Conservation (phyloP, 495 filamentous ascomycete species). For the Xylaria telfairii region DNA sequence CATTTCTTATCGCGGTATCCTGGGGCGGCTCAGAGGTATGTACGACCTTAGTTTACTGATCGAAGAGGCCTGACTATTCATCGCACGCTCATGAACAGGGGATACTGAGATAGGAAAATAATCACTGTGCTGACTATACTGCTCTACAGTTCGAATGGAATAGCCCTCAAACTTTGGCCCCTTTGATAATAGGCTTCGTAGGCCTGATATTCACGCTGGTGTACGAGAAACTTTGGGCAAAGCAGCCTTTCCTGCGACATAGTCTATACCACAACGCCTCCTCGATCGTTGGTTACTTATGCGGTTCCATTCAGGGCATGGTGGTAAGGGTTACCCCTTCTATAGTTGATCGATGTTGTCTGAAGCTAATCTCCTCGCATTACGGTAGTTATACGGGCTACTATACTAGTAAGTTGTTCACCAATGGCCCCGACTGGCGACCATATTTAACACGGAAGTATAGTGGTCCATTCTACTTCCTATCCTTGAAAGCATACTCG, state of each 20-base stretch:
- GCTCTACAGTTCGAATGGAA: constrained; percentile 54
- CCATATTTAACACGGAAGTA: constrained; percentile 47
- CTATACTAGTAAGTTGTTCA: constrained; percentile 41
- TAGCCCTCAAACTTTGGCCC: constrained; percentile 51
- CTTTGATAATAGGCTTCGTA: constrained; percentile 51
- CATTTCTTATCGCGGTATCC: constrained; percentile 60
- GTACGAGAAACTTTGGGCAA: constrained; percentile 50
- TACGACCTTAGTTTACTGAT: not conserved
- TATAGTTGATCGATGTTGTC: constrained; percentile 45
- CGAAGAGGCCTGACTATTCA: not conserved
- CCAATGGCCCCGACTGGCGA: not conserved
- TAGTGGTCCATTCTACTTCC: constrained; percentile 73
- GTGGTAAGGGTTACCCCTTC: constrained; percentile 42
- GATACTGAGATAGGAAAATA: not conserved
- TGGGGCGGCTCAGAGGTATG: constrained; percentile 56
- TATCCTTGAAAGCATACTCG: constrained; percentile 60
- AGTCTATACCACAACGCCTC: constrained; percentile 51
- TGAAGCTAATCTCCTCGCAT: constrained; percentile 32
- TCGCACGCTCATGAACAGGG: not conserved
- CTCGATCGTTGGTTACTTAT: constrained; percentile 45
- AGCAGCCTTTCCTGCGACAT: constrained; percentile 60
- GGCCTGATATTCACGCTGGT: constrained; percentile 38
- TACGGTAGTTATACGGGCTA: constrained; percentile 44
- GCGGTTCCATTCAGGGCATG: constrained; percentile 45
- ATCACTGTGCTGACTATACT: not conserved